Percentiles rank a stretch among this genome's conserved stretches.
These are phyloP conservation scores for Plasmodium falciparum DNA, from an alignment of 169 alveolate species.

Conservation along the genomic window DNA sequence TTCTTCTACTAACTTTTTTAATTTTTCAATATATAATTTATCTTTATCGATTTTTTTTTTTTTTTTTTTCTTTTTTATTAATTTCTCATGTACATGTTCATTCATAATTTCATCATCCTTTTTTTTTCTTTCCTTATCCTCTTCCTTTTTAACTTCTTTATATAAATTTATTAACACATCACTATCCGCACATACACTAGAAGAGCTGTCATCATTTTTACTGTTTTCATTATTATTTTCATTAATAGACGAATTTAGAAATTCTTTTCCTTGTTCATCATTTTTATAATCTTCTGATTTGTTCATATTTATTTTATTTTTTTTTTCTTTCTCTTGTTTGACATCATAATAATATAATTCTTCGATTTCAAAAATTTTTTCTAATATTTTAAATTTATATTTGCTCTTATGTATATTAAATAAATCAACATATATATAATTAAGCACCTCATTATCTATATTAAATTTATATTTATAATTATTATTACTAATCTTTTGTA, in stretches of 20 bases:
- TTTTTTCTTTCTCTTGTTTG: conserved; percentile 4
- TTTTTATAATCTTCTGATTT: neutral
- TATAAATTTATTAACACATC: conserved; percentile 55
- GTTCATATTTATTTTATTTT: neutral
- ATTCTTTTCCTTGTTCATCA: neutral
- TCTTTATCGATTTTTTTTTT: conserved; percentile 62
- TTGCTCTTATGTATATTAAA: conserved; percentile 62
- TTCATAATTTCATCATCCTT: neutral
- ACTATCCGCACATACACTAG: conserved; percentile 51
- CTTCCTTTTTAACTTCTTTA: conserved; percentile 54
- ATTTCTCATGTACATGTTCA: conserved; percentile 9
- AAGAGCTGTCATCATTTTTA: conserved; percentile 2
- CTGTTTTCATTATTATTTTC: conserved; percentile 3
- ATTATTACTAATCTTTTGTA: conserved; percentile 56
- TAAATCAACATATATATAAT: conserved; percentile 60
- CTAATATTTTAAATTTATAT: conserved; percentile 51
- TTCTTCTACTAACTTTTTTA: conserved; percentile 65
- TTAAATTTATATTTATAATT: conserved; percentile 61
- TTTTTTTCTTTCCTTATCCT: conserved; percentile 12
- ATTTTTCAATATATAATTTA: conserved; percentile 53
- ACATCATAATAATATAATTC: conserved; percentile 57
- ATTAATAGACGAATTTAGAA: neutral
- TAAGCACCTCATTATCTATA: conserved; percentile 32
- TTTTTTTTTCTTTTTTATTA: conserved; percentile 23
- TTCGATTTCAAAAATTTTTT: conserved; percentile 54